A percentile compares a stretch with the other conserved stretches of the same genome.
These are phyloP conservation scores for Colletotrichum gigasporum DNA, from an alignment of 2,329 filamentous ascomycete species.

Conservation along the genomic window DNA sequence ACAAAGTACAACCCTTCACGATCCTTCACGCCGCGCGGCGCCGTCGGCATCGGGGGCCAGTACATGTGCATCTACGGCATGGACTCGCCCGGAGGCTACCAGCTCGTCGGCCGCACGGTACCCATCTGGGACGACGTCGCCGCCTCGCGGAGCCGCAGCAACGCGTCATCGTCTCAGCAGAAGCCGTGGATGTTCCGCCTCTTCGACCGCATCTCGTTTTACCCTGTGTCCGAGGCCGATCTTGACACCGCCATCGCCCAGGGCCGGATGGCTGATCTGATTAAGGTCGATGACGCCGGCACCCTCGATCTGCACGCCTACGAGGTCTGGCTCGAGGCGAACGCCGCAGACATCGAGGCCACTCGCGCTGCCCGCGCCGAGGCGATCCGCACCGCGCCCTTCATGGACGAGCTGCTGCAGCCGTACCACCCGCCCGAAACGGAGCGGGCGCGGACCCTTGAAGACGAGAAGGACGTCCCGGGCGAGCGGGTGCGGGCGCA, in stretches of 20 bases:
- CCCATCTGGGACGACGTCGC: constrained; percentile 43
- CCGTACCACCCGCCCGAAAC: constrained; percentile 36
- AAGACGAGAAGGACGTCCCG: background rate
- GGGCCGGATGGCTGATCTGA: constrained; percentile 35
- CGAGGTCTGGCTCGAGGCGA: constrained; percentile 41
- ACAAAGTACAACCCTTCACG: constrained; percentile 50
- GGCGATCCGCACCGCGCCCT: constrained; percentile 39
- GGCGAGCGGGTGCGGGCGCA: constrained; percentile 41
- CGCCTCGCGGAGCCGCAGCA: constrained; percentile 19
- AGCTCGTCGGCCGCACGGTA: constrained; percentile 46
- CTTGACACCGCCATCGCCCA: constrained; percentile 36
- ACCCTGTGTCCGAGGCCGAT: constrained; percentile 38
- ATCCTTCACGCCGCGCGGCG: constrained; percentile 45
- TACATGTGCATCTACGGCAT: constrained; percentile 51
- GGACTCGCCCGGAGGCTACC: constrained; percentile 48
- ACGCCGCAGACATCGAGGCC: constrained; percentile 38
- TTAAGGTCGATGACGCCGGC: constrained; percentile 38
- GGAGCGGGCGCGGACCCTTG: background rate
- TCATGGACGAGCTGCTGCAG: constrained; percentile 39
- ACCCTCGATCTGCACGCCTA: constrained; percentile 42
- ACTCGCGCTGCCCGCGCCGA: constrained; percentile 34
- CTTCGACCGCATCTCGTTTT: constrained; percentile 47
- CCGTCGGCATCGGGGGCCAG: constrained; percentile 47
- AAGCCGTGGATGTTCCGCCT: constrained; percentile 41
- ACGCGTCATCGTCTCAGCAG: background rate